Evolutionary conservation across 1,284 basidiomycete species (phyloP).

Genomic region (Sporisorium sorghi): DNA sequence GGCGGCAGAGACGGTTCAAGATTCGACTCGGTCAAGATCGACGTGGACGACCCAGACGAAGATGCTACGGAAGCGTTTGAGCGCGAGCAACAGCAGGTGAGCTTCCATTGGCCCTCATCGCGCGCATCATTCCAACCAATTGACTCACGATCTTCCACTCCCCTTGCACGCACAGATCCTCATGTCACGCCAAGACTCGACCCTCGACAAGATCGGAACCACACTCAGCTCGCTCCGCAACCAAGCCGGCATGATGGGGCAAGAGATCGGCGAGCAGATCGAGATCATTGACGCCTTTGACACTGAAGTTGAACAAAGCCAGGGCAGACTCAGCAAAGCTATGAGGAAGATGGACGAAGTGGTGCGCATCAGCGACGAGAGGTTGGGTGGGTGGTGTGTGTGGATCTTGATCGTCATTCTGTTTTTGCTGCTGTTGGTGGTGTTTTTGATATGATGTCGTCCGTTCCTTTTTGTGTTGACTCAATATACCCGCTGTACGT

Average conservation of each 20-base stretch:
- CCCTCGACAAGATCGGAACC: constrained; percentile 61
- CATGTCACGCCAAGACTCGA: constrained; percentile 63
- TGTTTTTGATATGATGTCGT: constrained; percentile 49
- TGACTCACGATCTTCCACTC: neutral
- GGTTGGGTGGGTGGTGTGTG: constrained; percentile 67
- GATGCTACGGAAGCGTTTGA: constrained; percentile 61
- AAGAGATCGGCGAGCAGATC: constrained; percentile 66
- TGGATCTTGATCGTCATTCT: constrained; percentile 65
- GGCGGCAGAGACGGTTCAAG: constrained; percentile 17
- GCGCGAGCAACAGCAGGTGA: constrained; percentile 66
- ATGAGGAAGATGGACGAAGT: constrained; percentile 66
- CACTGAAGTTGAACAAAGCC: constrained; percentile 60
- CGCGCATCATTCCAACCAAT: neutral
- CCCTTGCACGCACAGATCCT: constrained; percentile 41
- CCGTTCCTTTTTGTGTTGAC: neutral
- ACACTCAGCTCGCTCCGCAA: constrained; percentile 56
- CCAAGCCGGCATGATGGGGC: constrained; percentile 65
- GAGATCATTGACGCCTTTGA: constrained; percentile 66
- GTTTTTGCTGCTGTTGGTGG: constrained; percentile 49
- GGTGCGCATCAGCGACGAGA: constrained; percentile 59
- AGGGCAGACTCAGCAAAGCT: constrained; percentile 55
- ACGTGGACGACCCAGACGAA: constrained; percentile 48
- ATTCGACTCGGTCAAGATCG: constrained; percentile 42
- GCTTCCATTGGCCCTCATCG: constrained; percentile 3
- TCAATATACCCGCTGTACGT: constrained; percentile 1